Conservation (phyloP, 2,329 filamentous ascomycete species). For the Lasiodiplodia hormozganensis region DNA sequence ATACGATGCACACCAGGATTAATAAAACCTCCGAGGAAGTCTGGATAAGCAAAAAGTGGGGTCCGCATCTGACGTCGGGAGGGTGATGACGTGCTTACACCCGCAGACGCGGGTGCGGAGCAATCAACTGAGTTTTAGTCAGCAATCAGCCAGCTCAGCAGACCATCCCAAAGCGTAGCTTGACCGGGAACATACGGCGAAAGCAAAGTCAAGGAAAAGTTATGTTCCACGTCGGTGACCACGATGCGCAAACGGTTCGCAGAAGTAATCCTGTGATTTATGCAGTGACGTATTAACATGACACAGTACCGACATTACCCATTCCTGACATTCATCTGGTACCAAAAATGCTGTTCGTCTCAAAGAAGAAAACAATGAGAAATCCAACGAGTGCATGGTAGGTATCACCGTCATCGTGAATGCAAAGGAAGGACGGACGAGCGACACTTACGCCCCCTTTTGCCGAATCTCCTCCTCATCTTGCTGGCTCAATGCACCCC, state of each 20-base stretch:
- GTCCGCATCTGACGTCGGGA: neutral
- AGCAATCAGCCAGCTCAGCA: neutral
- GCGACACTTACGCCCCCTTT: conserved; percentile 22
- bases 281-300: conserved; percentile 11
- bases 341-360: neutral
- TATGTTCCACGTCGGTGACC: conserved; percentile 17
- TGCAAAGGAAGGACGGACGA: neutral
- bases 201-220: conserved; percentile 17
- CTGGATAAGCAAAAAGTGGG: neutral
- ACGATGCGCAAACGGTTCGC: conserved; percentile 15
- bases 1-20: neutral
- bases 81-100: neutral
- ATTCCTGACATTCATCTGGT: neutral
- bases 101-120: neutral
- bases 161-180: neutral
- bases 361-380: neutral
- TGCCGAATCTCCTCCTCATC: conserved; percentile 8
- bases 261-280: conserved; percentile 10
- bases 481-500: conserved; percentile 7
- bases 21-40: neutral
- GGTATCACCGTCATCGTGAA: conserved; percentile 4
- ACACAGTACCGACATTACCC: neutral
- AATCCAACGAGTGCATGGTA: neutral
- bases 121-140: neutral
- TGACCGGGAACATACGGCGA: conserved; percentile 15